These are phyloP conservation scores for Aspergillus texensis DNA, from an alignment of 2,329 filamentous ascomycete genomes.

Conservation along the genomic window DNA sequence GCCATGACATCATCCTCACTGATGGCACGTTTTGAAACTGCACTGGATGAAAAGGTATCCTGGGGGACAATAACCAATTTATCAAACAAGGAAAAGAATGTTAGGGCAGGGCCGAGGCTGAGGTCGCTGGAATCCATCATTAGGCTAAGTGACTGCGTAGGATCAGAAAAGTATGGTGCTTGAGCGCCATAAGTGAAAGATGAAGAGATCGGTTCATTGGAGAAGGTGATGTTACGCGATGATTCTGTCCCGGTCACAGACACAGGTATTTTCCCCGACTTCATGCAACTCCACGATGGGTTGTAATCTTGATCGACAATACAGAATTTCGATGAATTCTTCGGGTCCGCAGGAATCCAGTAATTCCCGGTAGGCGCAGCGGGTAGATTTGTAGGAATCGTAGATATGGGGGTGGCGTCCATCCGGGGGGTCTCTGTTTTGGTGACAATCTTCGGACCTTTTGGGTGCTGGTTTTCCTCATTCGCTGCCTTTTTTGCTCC, in stretches of 20 bases:
- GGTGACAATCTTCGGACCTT: slow-evolving; percentile 42
- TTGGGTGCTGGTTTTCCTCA: slow-evolving; percentile 26
- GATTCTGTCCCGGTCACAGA: slow-evolving; percentile 29
- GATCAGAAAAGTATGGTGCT: slow-evolving; percentile 51
- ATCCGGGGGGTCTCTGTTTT: slow-evolving; percentile 52
- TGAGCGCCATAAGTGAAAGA: slow-evolving; percentile 64
- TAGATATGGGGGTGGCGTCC: slow-evolving; percentile 55
- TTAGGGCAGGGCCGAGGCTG: slow-evolving; percentile 62
- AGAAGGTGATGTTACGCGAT: slow-evolving; percentile 39
- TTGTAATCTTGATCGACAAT: slow-evolving; percentile 49
- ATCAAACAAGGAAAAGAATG: slow-evolving; percentile 64
- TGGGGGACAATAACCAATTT: slow-evolving; percentile 62
- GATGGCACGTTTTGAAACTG: slow-evolving; percentile 32
- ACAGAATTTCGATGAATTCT: slow-evolving; percentile 54
- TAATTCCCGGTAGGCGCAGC: slow-evolving; percentile 55
- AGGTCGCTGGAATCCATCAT: slow-evolving; percentile 61
- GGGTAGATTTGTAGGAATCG: slow-evolving; percentile 47
- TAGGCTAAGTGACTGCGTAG: slow-evolving; percentile 53
- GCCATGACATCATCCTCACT: slow-evolving; percentile 28
- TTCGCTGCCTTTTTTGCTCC: slow-evolving; percentile 45
- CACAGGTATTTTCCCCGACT: slow-evolving; percentile 37
- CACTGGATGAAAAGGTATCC: slow-evolving; percentile 34
- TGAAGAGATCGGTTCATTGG: slow-evolving; percentile 39
- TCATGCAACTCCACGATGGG: slow-evolving; percentile 55
- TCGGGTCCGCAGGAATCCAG: slow-evolving; percentile 50